A percentile compares a stretch with the other conserved stretches of the same genome.
Evolutionary conservation across 2,329 filamentous ascomycete genomes (phyloP).

Genomic region (Teratosphaeria gauchensis): DNA sequence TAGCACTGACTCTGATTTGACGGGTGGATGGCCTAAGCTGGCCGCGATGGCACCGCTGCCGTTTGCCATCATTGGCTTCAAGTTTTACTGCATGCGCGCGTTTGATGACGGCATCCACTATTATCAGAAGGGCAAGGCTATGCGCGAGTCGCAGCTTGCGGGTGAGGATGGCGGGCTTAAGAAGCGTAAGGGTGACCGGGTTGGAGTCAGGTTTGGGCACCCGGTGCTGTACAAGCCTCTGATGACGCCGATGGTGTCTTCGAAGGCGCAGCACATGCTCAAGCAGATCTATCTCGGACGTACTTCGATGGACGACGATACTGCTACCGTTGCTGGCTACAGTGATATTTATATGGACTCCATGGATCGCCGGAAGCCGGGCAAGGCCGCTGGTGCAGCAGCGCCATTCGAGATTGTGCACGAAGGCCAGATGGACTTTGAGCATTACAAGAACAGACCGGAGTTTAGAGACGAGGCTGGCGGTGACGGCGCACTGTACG

Average conservation of each 20-base stretch:
- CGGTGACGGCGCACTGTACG: conserved; percentile 53
- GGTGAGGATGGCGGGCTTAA: conserved; percentile 26
- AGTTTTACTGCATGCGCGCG: conserved; percentile 64
- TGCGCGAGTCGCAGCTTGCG: conserved; percentile 25
- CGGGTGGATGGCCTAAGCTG: conserved; percentile 47
- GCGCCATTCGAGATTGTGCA: conserved; percentile 79
- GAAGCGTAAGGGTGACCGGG: conserved; percentile 48
- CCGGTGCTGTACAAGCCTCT: conserved; percentile 81
- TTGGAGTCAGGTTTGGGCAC: conserved; percentile 75
- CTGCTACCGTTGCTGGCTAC: conserved; percentile 56
- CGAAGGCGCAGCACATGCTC: conserved; percentile 77
- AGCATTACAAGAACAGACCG: conserved; percentile 80
- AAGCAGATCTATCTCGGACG: conserved; percentile 80
- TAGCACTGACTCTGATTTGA: conserved; percentile 11
- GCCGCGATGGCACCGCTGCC: conserved; percentile 60
- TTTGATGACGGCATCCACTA: conserved; percentile 78
- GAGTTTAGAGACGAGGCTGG: conserved; percentile 83
- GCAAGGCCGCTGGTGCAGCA: conserved; percentile 40
- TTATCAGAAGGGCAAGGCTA: conserved; percentile 59
- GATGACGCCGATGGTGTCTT: conserved; percentile 91
- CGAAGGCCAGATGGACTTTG: conserved; percentile 77
- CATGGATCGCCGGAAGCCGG: conserved; percentile 57
- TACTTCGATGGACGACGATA: conserved; percentile 51
- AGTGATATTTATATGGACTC: conserved; percentile 75
- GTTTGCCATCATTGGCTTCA: conserved; percentile 72